Evolutionary conservation across 2,329 filamentous ascomycete species (phyloP).

Genomic region (Exophiala mesophila): DNA sequence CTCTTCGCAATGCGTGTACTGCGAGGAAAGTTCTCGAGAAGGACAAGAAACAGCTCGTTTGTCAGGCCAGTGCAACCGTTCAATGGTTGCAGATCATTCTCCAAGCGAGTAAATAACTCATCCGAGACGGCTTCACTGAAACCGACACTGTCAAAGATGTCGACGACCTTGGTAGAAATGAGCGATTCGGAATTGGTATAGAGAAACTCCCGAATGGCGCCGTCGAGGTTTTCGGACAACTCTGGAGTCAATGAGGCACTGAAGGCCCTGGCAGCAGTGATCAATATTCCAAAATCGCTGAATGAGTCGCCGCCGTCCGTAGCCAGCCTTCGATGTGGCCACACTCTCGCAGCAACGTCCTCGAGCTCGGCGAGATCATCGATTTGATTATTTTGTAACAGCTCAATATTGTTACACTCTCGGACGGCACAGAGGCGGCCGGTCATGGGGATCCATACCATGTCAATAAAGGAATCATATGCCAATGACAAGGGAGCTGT

Average conservation of each 20-base stretch:
- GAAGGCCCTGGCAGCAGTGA: conserved; percentile 67
- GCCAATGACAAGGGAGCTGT: conserved; percentile 75
- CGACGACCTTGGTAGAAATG: conserved; percentile 68
- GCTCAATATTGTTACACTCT: conserved; percentile 72
- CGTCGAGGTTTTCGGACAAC: conserved; percentile 62
- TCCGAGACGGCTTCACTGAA: conserved; percentile 77
- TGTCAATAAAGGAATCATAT: conserved; percentile 63
- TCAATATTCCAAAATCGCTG: conserved; percentile 55
- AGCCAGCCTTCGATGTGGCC: conserved; percentile 41
- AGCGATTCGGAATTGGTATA: conserved; percentile 67
- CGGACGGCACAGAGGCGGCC: conserved; percentile 76
- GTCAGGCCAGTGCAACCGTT: conserved; percentile 46
- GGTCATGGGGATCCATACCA: conserved; percentile 79
- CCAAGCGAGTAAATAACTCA: conserved; percentile 69
- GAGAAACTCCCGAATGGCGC: conserved; percentile 65
- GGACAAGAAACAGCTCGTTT: conserved; percentile 49
- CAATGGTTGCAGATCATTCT: conserved; percentile 62
- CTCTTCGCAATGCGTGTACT: conserved; percentile 28
- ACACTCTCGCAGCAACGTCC: conserved; percentile 29
- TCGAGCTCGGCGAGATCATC: conserved; percentile 35
- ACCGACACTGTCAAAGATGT: conserved; percentile 71
- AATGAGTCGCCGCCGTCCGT: conserved; percentile 48
- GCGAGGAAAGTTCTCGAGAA: conserved; percentile 46
- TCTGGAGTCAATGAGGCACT: conserved; percentile 65
- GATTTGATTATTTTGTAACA: conserved; percentile 64